A percentile compares a stretch with the other conserved stretches of the same genome.
phyloP scores from a whole-genome alignment of 2,329 filamentous ascomycete genomes.

The Ophiostoma novo-ulmi region DNA sequence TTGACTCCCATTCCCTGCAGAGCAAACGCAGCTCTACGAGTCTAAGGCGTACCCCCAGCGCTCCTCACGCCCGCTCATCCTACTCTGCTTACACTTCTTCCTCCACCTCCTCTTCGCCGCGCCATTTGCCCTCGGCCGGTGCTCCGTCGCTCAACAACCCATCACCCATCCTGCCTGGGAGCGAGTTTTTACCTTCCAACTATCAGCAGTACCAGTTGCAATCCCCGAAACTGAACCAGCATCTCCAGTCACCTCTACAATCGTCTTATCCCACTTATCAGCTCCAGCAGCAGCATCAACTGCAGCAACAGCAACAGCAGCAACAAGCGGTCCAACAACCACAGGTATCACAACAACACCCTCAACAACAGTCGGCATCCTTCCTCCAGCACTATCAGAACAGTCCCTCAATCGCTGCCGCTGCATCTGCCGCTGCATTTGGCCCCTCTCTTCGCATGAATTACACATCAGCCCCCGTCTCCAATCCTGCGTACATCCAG shows the following conservation, averaged over 20 bases:
- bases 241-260: neutral
- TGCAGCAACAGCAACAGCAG: constrained; percentile 12
- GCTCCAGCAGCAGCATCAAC: constrained; percentile 13
- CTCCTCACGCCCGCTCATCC: constrained; percentile 47
- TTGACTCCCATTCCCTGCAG: constrained; percentile 54
- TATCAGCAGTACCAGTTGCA: constrained; percentile 30
- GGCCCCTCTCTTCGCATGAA: constrained; percentile 23
- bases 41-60: constrained; percentile 56
- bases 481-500: neutral
- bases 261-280: constrained; percentile 21
- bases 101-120: constrained; percentile 43
- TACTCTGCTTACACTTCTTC: constrained; percentile 45
- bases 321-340: constrained; percentile 14
- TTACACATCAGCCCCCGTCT: constrained; percentile 31
- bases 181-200: constrained; percentile 42
- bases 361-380: constrained; percentile 23
- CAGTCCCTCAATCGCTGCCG: constrained; percentile 20
- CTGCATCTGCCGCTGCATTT: constrained; percentile 22
- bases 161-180: constrained; percentile 43
- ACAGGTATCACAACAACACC: constrained; percentile 12
- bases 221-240: constrained; percentile 25
- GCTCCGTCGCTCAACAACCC: constrained; percentile 34
- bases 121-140: constrained; percentile 39
- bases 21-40: constrained; percentile 61
- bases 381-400: constrained; percentile 17